Base-by-base conservation (phyloP, 2,329 filamentous ascomycete genomes). In the Calcarisporium arbuscula region DNA sequence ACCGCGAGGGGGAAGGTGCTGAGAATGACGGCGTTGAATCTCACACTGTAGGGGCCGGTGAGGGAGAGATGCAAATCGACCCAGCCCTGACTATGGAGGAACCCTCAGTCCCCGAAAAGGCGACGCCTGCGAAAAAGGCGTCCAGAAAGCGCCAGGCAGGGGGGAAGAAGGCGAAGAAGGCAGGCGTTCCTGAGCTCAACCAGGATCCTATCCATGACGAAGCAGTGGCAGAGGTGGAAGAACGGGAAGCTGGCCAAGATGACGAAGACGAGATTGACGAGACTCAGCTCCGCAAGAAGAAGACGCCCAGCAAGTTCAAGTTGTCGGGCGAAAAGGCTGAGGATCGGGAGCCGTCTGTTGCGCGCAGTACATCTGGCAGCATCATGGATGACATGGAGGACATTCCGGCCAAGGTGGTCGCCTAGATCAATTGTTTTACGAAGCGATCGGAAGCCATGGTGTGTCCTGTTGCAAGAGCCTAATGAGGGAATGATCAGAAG, bases 321-420 rank as follows among this genome's bases (percentile, higher is more conserved):
- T 40, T 53, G 19, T 30, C 39, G 4, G 33, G 31, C 14, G 45
- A 38, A 14, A 40, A 41, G 20, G 34, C 39, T 5, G 36, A 35
- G 10, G 19, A 34, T 25, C 30, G 33, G 9, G 14, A 27, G 12
- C 30, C 35, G 19, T 17, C 11, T 14, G 15, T 10, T 28, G 10
- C 38, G 41, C n/a, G 26, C 27, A 30, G 38, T 39, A 16, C 44
- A 49, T 56, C 51, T 5, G 55, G 57, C 16, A 61, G 58, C 23
- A 51, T 52, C 11, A 63, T 65, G 58, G 61, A 65, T 21, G 62
- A 65, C 28, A 64, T 66, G 63, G 61, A 65, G 34, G 63, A 66
- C 37, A 45, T 66, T 26, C 62, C 62, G 6, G 56, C 57, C 8
- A 38, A 28, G 25, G 23, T 37, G 8, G 10, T 27, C 5, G 16